Evolutionary conservation across 2,329 filamentous ascomycete species (phyloP).

Genomic region (Fusarium sp.): DNA sequence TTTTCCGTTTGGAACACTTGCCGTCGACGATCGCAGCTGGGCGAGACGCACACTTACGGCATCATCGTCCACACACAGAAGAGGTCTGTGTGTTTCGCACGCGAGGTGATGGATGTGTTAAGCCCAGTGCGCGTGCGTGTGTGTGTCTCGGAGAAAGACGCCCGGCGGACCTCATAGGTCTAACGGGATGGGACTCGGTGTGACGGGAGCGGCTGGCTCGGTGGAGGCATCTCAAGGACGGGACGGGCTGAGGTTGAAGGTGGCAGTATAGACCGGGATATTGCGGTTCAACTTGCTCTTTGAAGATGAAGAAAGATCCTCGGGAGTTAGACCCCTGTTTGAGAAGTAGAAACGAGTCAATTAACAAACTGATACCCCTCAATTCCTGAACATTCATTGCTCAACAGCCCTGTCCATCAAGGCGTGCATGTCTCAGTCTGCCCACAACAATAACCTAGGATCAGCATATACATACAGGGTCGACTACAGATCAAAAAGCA

Average conservation of each 20-base stretch:
- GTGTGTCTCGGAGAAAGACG: not conserved
- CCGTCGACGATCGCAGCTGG: not conserved
- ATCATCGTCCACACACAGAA: not conserved
- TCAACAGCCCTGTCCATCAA: not conserved
- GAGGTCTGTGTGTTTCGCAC: slow-evolving; percentile 5
- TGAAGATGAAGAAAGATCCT: not conserved
- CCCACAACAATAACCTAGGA: not conserved
- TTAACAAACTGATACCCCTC: not conserved
- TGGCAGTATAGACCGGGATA: not conserved
- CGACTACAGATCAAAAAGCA: not conserved
- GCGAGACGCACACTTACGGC: not conserved
- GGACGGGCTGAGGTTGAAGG: slow-evolving; percentile 2
- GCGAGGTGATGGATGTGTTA: not conserved
- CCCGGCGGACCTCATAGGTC: not conserved
- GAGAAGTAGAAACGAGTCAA: not conserved
- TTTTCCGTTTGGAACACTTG: not conserved
- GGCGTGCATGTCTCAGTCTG: not conserved
- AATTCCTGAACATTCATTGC: not conserved
- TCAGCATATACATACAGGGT: not conserved
- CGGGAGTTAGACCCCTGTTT: not conserved
- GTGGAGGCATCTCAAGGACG: slow-evolving; percentile 1
- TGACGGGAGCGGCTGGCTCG: not conserved
- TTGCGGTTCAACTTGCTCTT: not conserved
- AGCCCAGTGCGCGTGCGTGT: not conserved
- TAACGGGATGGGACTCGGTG: not conserved